Base-by-base conservation (phyloP, 2,329 filamentous ascomycete genomes). In the Dothideomycetidae sp. region DNA sequence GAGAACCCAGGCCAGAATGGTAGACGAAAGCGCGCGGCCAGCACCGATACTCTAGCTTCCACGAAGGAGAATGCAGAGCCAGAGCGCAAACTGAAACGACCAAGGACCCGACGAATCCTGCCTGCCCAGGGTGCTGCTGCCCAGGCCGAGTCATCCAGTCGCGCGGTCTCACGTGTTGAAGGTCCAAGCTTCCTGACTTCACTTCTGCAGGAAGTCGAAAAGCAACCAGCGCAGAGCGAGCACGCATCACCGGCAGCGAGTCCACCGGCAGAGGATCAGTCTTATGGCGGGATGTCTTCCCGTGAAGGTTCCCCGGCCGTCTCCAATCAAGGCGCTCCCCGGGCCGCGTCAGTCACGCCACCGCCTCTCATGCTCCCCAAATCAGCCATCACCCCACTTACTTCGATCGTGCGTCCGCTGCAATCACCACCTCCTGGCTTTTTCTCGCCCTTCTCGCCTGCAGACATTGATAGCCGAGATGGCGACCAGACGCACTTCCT, bases 131-230 rank as follows among this genome's bases (percentile, higher is more conserved):
- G 11, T 46, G 55, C 57, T 38, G 60, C 58, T 39, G 59, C 55
- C 44, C 56, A 34, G 11, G 42, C 52, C 11, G 56, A 59, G 33
- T 54, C 55, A 5, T 58, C 56, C 11, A 23, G 44, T 14, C 43
- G 48, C 18, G 49, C 53, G 26, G 45, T 46, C 11, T 55, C 52
- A 43, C 49, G 48, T 36, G 44, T 48, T 33, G 68, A 65, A 17
- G 72, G 70, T 5, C 81, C 84, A 5, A 86, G 82, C 4, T 88
- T 96, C 53, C 67, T 96, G 5, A 82, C 84, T 15, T 88, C 84
- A 1, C 64, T 96, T 5, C 63, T 96, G 34, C 84, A 81, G 53
- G 88, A 96, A 56, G 83, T 96, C 1, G 85, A 93, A 52, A 68
- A 63, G 28, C 65, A 60, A 46, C 56, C 52, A 44, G 53, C 52